phyloP scores from a whole-genome alignment of 208 protist species.

The Trypanosoma caninum region DNA sequence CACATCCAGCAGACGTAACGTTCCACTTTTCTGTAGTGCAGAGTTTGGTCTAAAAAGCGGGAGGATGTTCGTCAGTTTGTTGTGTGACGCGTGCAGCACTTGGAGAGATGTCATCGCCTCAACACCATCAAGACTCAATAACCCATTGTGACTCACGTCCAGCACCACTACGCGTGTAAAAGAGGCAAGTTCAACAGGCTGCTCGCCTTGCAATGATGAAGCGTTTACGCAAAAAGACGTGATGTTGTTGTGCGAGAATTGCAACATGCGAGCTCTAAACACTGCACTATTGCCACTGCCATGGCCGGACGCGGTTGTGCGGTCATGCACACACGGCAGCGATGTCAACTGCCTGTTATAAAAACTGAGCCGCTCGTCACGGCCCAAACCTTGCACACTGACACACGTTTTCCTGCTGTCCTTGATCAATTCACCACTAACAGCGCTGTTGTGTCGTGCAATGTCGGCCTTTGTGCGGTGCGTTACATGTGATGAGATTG shows the following conservation, averaged over 20 bases:
- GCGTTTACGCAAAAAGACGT: conserved; percentile 11
- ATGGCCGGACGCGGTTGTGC: conserved; percentile 17
- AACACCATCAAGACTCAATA: conserved; percentile 47
- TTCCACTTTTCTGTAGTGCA: background rate
- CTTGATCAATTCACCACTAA: background rate
- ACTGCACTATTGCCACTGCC: conserved; percentile 33
- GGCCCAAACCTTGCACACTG: background rate
- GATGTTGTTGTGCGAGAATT: conserved; percentile 41
- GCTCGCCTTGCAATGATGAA: background rate
- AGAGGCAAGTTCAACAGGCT: conserved; percentile 15
- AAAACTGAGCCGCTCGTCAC: conserved; percentile 20
- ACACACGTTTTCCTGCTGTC: background rate
- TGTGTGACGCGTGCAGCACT: conserved; percentile 52
- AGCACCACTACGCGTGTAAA: conserved; percentile 47
- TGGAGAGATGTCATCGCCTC: conserved; percentile 38
- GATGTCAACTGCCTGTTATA: conserved; percentile 15
- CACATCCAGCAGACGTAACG: conserved; percentile 64
- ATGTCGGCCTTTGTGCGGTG: background rate
- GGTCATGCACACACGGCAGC: conserved; percentile 49
- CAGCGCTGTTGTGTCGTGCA: background rate
- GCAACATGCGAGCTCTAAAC: conserved; percentile 27
- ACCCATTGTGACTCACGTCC: conserved; percentile 55
- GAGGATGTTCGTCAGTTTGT: conserved; percentile 42
- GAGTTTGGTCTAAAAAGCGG: conserved; percentile 42
- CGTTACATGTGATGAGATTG: too few relatives aligned